These are phyloP conservation scores for Brassica incana DNA, from an alignment of 345 rosid species.

Conservation along the genomic window DNA sequence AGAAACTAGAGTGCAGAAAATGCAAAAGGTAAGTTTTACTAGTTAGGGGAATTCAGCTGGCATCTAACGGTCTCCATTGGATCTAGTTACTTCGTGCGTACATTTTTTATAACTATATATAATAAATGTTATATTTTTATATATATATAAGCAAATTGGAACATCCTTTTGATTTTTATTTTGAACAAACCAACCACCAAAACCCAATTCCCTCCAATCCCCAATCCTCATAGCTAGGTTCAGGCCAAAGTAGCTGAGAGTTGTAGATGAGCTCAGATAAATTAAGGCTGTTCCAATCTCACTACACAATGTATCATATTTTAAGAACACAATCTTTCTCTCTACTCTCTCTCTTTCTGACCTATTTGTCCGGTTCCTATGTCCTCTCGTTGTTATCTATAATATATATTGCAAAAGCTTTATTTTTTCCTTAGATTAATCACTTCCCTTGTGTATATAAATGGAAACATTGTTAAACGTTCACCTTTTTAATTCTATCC, in stretches of 20 bases:
- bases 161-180: background rate
- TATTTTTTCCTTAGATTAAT: constrained; percentile 31
- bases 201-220: constrained; percentile 38
- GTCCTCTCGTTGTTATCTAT: constrained; percentile 38
- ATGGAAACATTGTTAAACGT: constrained; percentile 40
- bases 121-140: background rate
- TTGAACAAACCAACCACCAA: constrained; percentile 31
- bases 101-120: constrained; percentile 21
- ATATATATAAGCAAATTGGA: background rate
- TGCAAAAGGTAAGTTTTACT: constrained; percentile 42
- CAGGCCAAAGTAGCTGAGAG: constrained; percentile 81
- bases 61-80: constrained; percentile 52
- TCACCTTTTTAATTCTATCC: constrained; percentile 23
- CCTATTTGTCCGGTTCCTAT: constrained; percentile 33
- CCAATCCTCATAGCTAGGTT: constrained; percentile 47
- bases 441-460: constrained; percentile 37
- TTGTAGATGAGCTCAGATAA: constrained; percentile 62
- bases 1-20: constrained; percentile 46
- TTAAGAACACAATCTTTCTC: constrained; percentile 43
- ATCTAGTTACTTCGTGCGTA: constrained; percentile 34
- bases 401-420: constrained; percentile 24
- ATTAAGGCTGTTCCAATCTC: constrained; percentile 58
- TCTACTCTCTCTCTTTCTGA: constrained; percentile 41
- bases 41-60: constrained; percentile 67
- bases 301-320: constrained; percentile 49